phyloP scores from a whole-genome alignment of 768 basidiomycete species.

The Pisolithus orientalis region DNA sequence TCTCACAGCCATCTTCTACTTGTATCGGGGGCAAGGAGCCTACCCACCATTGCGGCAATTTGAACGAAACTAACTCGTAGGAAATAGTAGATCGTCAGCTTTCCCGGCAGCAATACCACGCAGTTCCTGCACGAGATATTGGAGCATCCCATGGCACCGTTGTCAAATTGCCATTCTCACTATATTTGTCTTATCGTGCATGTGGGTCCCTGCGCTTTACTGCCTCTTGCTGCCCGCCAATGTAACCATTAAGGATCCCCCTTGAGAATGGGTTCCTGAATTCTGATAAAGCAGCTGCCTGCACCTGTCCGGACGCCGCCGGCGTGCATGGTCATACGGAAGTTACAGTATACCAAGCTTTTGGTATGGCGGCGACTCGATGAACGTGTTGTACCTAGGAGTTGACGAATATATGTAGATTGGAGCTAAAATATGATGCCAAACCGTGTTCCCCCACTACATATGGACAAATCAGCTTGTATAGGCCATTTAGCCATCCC shows the following conservation, averaged over 20 bases:
- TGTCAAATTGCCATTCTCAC: slow-evolving; percentile 26
- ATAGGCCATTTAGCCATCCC: too few species aligned
- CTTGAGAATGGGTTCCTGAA: slow-evolving; percentile 17
- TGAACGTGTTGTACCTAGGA: background rate
- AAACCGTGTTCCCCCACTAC: too few species aligned
- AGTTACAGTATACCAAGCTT: background rate
- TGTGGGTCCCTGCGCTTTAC: slow-evolving; percentile 2
- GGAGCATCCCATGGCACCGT: too few species aligned
- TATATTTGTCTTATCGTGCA: slow-evolving; percentile 25
- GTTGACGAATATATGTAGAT: too few species aligned
- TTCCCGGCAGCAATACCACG: too few species aligned
- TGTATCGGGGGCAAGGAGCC: background rate
- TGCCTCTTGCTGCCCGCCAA: slow-evolving; percentile 14
- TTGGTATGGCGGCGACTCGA: too few species aligned
- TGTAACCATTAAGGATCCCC: slow-evolving; percentile 16
- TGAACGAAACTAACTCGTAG: background rate
- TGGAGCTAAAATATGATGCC: too few species aligned
- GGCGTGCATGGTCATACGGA: background rate
- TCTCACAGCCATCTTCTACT: background rate
- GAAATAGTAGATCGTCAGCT: background rate
- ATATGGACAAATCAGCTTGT: too few species aligned
- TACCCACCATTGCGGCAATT: too few species aligned
- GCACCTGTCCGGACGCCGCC: background rate
- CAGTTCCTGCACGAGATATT: too few species aligned
- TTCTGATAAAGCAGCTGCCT: slow-evolving; percentile 3